Conservation (phyloP, 441 rosid species). For the Adansonia gregorii region DNA sequence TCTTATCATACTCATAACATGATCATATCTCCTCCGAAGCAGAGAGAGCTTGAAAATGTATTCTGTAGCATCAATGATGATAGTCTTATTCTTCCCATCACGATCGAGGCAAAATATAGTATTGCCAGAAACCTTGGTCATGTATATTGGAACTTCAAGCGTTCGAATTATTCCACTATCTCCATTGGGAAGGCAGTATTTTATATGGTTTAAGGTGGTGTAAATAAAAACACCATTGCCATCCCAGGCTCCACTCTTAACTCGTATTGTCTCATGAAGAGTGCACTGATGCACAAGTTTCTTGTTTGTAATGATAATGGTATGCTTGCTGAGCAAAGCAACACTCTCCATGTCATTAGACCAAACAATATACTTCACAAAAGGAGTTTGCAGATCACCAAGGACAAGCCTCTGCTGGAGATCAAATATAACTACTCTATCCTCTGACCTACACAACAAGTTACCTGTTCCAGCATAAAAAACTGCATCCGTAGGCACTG, state of each 20-base stretch:
- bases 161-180: constrained; percentile 83
- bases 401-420: constrained; percentile 79
- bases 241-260: constrained; percentile 93
- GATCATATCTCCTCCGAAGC: constrained; percentile 73
- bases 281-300: constrained; percentile 76
- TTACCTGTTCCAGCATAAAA: constrained; percentile 88
- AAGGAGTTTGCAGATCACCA: constrained; percentile 78
- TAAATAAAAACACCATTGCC: constrained; percentile 85
- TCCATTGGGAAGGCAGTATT: constrained; percentile 90
- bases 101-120: constrained; percentile 79
- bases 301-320: constrained; percentile 76
- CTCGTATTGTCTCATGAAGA: constrained; percentile 82
- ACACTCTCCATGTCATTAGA: constrained; percentile 85
- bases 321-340: constrained; percentile 87
- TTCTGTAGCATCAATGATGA: constrained; percentile 78
- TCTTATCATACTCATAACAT: constrained; percentile 93
- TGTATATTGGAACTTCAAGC: constrained; percentile 78
- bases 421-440: constrained; percentile 75
- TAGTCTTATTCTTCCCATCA: constrained; percentile 74
- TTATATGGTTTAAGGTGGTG: constrained; percentile 77
- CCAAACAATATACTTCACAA: constrained; percentile 76
- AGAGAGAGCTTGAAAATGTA: constrained; percentile 81
- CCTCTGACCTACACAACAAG: constrained; percentile 77
- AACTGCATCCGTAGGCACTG: constrained; percentile 70
- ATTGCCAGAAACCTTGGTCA: constrained; percentile 74